Conservation (phyloP, 2,329 filamentous ascomycete genomes). For the Rasamsonia emersonii region DNA sequence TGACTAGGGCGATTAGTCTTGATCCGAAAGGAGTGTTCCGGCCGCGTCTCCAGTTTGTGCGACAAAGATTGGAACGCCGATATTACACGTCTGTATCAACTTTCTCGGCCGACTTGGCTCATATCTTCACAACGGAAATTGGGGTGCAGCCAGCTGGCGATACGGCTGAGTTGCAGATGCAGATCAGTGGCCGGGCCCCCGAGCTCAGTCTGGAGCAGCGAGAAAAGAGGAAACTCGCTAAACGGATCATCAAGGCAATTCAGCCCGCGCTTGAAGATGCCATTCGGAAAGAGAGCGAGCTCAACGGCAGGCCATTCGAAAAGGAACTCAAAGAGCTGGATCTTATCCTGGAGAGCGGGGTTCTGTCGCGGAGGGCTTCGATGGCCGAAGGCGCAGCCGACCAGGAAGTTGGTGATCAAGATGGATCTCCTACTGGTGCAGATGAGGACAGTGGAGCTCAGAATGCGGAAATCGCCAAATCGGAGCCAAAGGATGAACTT, state of each 20-base stretch:
- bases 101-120: constrained; percentile 52
- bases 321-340: constrained; percentile 66
- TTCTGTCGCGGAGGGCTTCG: constrained; percentile 46
- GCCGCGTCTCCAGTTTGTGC: constrained; percentile 45
- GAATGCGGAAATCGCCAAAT: constrained; percentile 9
- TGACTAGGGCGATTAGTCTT: constrained; percentile 25
- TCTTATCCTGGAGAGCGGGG: constrained; percentile 58
- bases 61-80: constrained; percentile 46
- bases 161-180: constrained; percentile 40
- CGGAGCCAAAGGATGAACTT: constrained; percentile 18
- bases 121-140: constrained; percentile 48
- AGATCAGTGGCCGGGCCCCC: constrained; percentile 40
- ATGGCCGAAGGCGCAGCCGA: constrained; percentile 36
- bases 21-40: constrained; percentile 47
- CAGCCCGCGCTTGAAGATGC: constrained; percentile 71
- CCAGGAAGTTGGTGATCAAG: constrained; percentile 34
- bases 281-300: constrained; percentile 70
- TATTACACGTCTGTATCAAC: constrained; percentile 52
- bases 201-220: constrained; percentile 56
- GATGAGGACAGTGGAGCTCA: constrained; percentile 13
- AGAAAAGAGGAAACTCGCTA: constrained; percentile 75
- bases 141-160: constrained; percentile 40
- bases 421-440: constrained; percentile 31
- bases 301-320: constrained; percentile 62
- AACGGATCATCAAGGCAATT: constrained; percentile 76